These are phyloP conservation scores for Amoeboaphelidium protococcarum DNA, from an alignment of 371 early-diverging fungal genomes.

Conservation along the genomic window DNA sequence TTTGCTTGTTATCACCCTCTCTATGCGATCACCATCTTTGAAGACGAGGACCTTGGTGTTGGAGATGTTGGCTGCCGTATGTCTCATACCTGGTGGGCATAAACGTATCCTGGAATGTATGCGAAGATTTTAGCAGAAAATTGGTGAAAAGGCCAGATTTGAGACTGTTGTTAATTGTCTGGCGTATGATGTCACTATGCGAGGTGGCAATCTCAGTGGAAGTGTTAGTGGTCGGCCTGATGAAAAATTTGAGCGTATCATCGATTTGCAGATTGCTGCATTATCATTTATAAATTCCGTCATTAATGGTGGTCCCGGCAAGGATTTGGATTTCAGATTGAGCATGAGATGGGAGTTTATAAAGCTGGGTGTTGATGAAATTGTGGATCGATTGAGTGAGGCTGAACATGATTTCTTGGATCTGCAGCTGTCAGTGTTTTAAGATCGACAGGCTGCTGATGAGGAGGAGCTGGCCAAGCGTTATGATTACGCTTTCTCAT, in stretches of 20 bases:
- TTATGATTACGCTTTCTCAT: too few relatives aligned
- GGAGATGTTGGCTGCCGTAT: conserved; percentile 24
- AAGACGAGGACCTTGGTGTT: conserved; percentile 15
- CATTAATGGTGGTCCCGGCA: not conserved
- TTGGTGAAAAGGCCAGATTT: conserved; percentile 13
- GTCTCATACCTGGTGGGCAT: conserved; percentile 23
- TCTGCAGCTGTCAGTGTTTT: not conserved
- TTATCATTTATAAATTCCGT: not conserved
- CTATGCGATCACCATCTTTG: conserved; percentile 14
- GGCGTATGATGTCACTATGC: not conserved
- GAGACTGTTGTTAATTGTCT: conserved; percentile 12
- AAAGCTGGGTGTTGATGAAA: not conserved
- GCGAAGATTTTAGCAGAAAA: conserved; percentile 10
- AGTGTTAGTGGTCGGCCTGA: not conserved
- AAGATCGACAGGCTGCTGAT: not conserved
- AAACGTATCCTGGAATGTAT: conserved; percentile 16
- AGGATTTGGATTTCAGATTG: not conserved
- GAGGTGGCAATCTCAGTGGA: not conserved
- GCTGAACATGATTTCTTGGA: not conserved
- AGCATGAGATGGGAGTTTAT: not conserved
- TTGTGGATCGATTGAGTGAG: not conserved
- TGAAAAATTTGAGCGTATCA: not conserved
- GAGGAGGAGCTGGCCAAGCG: not conserved
- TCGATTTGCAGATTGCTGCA: not conserved
- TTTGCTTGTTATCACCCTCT: conserved; percentile 16